These are phyloP conservation scores for Leccinum rimulosum DNA, from an alignment of 768 basidiomycete genomes.

Conservation along the genomic window DNA sequence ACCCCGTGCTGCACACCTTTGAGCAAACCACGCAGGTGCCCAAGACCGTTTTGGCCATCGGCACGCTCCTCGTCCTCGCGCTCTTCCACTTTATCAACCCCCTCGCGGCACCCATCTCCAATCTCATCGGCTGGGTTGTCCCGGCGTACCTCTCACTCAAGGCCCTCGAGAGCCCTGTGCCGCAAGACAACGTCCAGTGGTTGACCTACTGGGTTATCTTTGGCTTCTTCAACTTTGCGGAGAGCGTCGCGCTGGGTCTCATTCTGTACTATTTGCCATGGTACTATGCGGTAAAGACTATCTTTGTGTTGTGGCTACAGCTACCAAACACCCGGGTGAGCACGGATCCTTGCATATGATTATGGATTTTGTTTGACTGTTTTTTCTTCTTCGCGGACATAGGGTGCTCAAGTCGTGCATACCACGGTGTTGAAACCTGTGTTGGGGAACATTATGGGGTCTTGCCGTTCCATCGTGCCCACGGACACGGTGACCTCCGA, in stretches of 20 bases:
- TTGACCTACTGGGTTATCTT: constrained; percentile 97
- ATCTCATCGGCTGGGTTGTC: constrained; percentile 91
- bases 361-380: background rate
- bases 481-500: constrained; percentile 52
- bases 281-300: constrained; percentile 92
- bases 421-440: constrained; percentile 74
- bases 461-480: constrained; percentile 41
- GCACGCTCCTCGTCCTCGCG: constrained; percentile 60
- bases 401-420: constrained; percentile 90
- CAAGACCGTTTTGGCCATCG: constrained; percentile 87
- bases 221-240: constrained; percentile 90
- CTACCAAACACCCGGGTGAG: constrained; percentile 80
- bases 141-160: constrained; percentile 95
- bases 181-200: constrained; percentile 91
- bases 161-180: constrained; percentile 84
- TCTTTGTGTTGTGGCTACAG: constrained; percentile 91
- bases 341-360: constrained; percentile 16
- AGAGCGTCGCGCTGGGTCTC: constrained; percentile 77
- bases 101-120: constrained; percentile 88
- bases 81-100: constrained; percentile 85
- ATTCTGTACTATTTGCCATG: constrained; percentile 92
- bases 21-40: constrained; percentile 92
- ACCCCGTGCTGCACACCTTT: constrained; percentile 76
- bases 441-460: constrained; percentile 58
- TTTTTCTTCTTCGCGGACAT: constrained; percentile 5